Conservation (phyloP, 805 yeast genomes). For the Torulaspora maleeae region DNA sequence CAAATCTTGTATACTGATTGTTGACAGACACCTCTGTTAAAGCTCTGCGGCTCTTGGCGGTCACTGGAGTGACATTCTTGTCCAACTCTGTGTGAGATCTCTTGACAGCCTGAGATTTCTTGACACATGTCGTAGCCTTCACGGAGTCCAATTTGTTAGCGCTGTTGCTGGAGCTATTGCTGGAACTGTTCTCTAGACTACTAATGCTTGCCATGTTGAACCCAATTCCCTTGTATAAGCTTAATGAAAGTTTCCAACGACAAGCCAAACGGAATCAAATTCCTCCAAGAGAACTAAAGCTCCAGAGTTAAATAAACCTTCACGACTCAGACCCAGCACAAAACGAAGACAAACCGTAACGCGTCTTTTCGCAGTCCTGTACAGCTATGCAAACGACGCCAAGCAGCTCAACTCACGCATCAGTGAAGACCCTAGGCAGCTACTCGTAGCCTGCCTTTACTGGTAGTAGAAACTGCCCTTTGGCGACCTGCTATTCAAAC, state of each 20-base stretch:
- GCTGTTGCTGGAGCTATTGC: constrained; percentile 7
- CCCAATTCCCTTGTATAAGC: not conserved
- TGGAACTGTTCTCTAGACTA: constrained; percentile 4
- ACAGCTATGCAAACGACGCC: not conserved
- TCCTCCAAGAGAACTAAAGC: not conserved
- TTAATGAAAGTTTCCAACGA: not conserved
- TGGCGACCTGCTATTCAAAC: constrained; percentile 4
- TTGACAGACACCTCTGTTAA: constrained; percentile 17
- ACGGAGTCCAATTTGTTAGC: not conserved
- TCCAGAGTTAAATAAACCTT: not conserved
- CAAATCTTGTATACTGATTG: constrained; percentile 6
- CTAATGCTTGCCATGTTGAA: constrained; percentile 5
- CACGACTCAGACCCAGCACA: not conserved
- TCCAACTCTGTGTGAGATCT: not conserved
- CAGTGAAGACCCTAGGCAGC: not conserved
- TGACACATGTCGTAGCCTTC: not conserved
- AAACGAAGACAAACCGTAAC: not conserved
- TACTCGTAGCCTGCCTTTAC: not conserved
- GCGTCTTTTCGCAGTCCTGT: not conserved
- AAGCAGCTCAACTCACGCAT: not conserved
- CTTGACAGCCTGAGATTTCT: constrained; percentile 2
- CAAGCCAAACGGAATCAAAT: not conserved
- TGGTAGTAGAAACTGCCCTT: constrained; percentile 3
- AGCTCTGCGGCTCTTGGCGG: constrained; percentile 13
- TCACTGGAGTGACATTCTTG: constrained; percentile 9